Conservation (phyloP, 1,139 yeast genomes). For the Yamadazyma spencermartinsiae region DNA sequence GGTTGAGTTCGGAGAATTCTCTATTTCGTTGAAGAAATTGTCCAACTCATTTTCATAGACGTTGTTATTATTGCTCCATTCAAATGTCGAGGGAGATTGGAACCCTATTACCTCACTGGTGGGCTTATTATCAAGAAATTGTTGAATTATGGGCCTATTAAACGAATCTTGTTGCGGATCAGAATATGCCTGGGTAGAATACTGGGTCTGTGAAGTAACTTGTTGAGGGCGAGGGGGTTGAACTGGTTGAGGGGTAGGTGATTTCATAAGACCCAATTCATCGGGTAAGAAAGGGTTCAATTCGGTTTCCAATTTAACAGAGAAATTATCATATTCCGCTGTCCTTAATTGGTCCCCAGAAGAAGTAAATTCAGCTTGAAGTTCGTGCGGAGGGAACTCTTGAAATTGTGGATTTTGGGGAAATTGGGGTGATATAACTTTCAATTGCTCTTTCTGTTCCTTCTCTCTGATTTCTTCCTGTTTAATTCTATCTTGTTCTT, state of each 20-base stretch:
- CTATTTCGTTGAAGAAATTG: slow-evolving; percentile 44
- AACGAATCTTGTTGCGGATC: neutral
- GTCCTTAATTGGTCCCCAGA: neutral
- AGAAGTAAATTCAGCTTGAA: neutral
- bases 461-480: neutral
- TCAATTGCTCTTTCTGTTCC: too few relatives aligned
- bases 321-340: slow-evolving; percentile 5
- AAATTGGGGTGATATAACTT: slow-evolving; percentile 1
- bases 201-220: slow-evolving; percentile 1
- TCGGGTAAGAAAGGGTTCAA: slow-evolving; percentile 12
- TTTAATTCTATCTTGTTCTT: slow-evolving; percentile 2
- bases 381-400: neutral
- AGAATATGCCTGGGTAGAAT: neutral
- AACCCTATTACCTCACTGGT: slow-evolving; percentile 3
- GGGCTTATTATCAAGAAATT: slow-evolving; percentile 5
- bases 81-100: slow-evolving; percentile 24
- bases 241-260: neutral
- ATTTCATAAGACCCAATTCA: neutral
- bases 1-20: slow-evolving; percentile 29
- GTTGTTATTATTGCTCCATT: slow-evolving; percentile 23
- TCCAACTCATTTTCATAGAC: slow-evolving; percentile 13
- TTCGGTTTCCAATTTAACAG: slow-evolving; percentile 11
- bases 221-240: too few relatives aligned
- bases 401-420: neutral
- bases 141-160: slow-evolving; percentile 5